A percentile compares a stretch with the other conserved stretches of the same genome.
These are phyloP conservation scores for Kwoniella pini DNA, from an alignment of 768 basidiomycete genomes.

Conservation along the genomic window DNA sequence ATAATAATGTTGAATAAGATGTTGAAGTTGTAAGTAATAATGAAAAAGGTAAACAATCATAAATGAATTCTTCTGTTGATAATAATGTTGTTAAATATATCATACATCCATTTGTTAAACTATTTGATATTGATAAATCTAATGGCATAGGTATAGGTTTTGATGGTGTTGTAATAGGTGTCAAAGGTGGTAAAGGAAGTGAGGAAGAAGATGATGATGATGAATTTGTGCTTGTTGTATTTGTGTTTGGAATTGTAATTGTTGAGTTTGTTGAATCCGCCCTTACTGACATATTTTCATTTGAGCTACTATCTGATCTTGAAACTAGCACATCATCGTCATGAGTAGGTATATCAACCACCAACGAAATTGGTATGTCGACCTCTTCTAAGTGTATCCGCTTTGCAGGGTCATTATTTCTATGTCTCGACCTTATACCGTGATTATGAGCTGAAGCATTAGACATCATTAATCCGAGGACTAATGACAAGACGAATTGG, in stretches of 20 bases:
- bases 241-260: neutral
- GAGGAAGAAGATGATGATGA: conserved; percentile 6
- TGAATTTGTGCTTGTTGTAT: neutral
- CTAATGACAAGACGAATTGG: conserved; percentile 7
- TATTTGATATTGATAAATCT: conserved; percentile 35
- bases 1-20: conserved; percentile 33
- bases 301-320: neutral
- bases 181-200: conserved; percentile 30
- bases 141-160: conserved; percentile 40
- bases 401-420: conserved; percentile 6
- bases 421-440: conserved; percentile 5
- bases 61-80: conserved; percentile 26
- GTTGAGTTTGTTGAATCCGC: neutral
- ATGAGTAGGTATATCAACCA: neutral
- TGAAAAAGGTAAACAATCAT: conserved; percentile 44
- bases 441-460: conserved; percentile 1
- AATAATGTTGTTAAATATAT: conserved; percentile 37
- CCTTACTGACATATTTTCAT: neutral
- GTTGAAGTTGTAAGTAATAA: conserved; percentile 45
- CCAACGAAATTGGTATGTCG: neutral
- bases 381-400: neutral
- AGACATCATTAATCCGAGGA: neutral
- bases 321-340: neutral
- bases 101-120: conserved; percentile 33
- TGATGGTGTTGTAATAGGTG: conserved; percentile 20